Evolutionary conservation across 768 basidiomycete species (phyloP).

Genomic region (Rhodotorula taiwanensis): DNA sequence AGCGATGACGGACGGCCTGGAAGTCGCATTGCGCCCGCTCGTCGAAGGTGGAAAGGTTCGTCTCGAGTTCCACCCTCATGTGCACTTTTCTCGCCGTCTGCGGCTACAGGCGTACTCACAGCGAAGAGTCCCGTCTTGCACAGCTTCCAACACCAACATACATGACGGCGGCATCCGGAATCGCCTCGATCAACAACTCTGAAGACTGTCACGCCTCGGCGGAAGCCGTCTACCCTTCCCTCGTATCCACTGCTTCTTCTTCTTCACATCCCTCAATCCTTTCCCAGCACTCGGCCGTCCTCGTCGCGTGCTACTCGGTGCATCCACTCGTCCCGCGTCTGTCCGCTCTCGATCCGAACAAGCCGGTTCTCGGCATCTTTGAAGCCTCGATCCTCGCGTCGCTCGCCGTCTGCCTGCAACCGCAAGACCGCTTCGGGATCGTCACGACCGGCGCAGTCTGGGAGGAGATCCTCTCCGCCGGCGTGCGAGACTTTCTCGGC

Average conservation of each 20-base stretch:
- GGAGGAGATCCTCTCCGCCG: slow-evolving; percentile 42
- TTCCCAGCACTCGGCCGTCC: slow-evolving; percentile 21
- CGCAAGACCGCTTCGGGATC: slow-evolving; percentile 43
- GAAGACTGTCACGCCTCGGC: slow-evolving; percentile 36
- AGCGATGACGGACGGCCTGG: slow-evolving; percentile 43
- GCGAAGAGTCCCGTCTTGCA: background rate
- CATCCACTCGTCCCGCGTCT: slow-evolving; percentile 44
- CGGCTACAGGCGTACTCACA: too few species aligned
- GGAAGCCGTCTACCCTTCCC: slow-evolving; percentile 27
- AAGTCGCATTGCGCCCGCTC: slow-evolving; percentile 14
- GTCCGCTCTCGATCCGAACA: slow-evolving; percentile 24
- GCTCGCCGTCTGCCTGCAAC: slow-evolving; percentile 37
- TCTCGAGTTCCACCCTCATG: too few species aligned
- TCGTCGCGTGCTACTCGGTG: slow-evolving; percentile 45
- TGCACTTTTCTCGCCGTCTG: too few species aligned
- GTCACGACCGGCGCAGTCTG: slow-evolving; percentile 47
- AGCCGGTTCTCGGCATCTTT: slow-evolving; percentile 45
- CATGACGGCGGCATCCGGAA: slow-evolving; percentile 37
- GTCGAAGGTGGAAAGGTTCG: background rate
- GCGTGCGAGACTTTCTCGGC: slow-evolving; percentile 39
- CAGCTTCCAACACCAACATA: slow-evolving; percentile 11
- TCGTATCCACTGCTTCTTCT: slow-evolving; percentile 4
- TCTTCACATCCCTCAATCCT: slow-evolving; percentile 25
- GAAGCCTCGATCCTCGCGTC: slow-evolving; percentile 43
- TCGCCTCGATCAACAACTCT: slow-evolving; percentile 40